phyloP scores from a whole-genome alignment of 345 rosid genomes.

The Bruguiera gymnorhiza region DNA sequence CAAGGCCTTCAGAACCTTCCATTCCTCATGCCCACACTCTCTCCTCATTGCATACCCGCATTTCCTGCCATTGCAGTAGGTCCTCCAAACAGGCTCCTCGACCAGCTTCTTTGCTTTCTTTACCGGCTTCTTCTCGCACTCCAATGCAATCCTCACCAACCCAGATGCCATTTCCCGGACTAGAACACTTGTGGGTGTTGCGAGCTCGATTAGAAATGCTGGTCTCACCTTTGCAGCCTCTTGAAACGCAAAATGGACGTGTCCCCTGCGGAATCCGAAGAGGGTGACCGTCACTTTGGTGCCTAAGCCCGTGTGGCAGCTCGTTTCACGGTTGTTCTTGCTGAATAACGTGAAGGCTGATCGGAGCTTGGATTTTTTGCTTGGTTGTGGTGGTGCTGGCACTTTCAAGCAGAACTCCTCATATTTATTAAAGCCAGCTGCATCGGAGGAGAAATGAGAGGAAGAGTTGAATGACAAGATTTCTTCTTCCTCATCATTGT shows the following conservation, averaged over 20 bases:
- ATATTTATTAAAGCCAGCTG: conserved; percentile 21
- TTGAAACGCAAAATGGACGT: conserved; percentile 82
- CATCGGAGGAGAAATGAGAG: conserved; percentile 28
- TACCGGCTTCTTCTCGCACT: conserved; percentile 52
- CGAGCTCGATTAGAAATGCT: conserved; percentile 68
- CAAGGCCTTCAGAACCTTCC: conserved; percentile 66
- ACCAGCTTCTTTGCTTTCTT: conserved; percentile 49
- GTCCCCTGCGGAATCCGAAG: conserved; percentile 84
- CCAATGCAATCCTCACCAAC: conserved; percentile 75
- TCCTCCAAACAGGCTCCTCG: conserved; percentile 70
- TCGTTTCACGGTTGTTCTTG: conserved; percentile 22
- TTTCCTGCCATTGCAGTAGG: conserved; percentile 86
- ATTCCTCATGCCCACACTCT: conserved; percentile 62
- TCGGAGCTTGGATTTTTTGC: conserved; percentile 56
- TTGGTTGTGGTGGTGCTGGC: conserved; percentile 21
- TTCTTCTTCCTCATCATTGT: conserved; percentile 45
- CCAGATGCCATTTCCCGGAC: conserved; percentile 96
- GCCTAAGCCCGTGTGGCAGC: conserved; percentile 41
- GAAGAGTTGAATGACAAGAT: conserved; percentile 36
- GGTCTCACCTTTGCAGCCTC: conserved; percentile 59
- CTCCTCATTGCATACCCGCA: conserved; percentile 72
- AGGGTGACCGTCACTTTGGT: conserved; percentile 71
- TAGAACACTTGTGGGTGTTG: conserved; percentile 72
- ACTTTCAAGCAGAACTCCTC: conserved; percentile 26
- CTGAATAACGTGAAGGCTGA: conserved; percentile 50